phyloP scores from a whole-genome alignment of 2,329 filamentous ascomycete species.

The Sporothrix pallida region DNA sequence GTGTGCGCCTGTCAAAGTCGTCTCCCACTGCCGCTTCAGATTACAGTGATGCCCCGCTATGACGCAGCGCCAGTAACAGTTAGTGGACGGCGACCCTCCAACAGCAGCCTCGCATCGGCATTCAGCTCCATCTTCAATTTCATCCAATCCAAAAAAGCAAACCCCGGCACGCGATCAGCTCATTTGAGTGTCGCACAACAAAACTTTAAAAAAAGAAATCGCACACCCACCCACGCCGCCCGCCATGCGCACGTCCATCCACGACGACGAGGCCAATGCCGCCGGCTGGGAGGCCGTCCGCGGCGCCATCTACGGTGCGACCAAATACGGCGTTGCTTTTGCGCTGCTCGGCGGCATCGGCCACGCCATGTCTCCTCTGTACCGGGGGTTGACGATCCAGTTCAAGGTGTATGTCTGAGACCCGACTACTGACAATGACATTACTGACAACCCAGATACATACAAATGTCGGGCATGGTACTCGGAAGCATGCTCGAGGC shows the following conservation, averaged over 20 bases:
- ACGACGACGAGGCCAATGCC: constrained; percentile 68
- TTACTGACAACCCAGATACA: no score
- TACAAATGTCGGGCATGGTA: constrained; percentile 88
- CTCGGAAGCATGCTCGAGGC: constrained; percentile 78
- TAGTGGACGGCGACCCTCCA: background rate
- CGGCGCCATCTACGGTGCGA: constrained; percentile 69
- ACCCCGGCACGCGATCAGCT: constrained; percentile 28
- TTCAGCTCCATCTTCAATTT: constrained; percentile 2
- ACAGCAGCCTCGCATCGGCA: constrained; percentile 23
- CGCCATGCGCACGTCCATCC: constrained; percentile 57
- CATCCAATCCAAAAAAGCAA: constrained; percentile 14
- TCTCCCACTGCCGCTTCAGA: no score
- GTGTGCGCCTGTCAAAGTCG: background rate
- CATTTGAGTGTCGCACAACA: background rate
- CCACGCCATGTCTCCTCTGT: constrained; percentile 71
- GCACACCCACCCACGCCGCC: background rate
- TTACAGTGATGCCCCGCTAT: constrained; percentile 29
- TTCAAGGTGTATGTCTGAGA: constrained; percentile 83
- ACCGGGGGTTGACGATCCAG: constrained; percentile 73
- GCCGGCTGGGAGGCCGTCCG: constrained; percentile 74
- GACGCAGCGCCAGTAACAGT: constrained; percentile 27
- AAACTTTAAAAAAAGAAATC: background rate
- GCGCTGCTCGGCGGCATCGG: constrained; percentile 67
- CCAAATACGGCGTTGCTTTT: constrained; percentile 74
- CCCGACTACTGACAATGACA: no score